phyloP scores from a whole-genome alignment of 2,329 filamentous ascomycete genomes.

The Aureobasidium vineae region DNA sequence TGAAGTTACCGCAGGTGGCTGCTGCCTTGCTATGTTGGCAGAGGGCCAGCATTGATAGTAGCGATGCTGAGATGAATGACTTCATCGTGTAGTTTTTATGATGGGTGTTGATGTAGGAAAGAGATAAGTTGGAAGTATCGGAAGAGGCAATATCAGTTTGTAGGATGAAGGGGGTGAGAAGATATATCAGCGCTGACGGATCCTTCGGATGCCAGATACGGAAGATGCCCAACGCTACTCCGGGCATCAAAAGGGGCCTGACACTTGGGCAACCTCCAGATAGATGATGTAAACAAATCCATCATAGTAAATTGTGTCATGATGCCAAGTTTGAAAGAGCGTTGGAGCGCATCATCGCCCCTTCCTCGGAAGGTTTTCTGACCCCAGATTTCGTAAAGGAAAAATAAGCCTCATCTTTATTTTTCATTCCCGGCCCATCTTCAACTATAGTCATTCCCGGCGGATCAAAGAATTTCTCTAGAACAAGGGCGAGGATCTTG shows the following conservation, averaged over 20 bases:
- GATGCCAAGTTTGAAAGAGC: background rate
- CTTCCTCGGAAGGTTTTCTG: background rate
- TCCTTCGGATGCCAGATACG: background rate
- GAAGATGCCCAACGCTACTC: background rate
- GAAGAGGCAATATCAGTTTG: background rate
- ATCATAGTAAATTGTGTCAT: constrained; percentile 1
- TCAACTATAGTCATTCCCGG: background rate
- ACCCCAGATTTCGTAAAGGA: constrained; percentile 1
- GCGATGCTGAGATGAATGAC: background rate
- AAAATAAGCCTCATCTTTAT: background rate
- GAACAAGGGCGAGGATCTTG: background rate
- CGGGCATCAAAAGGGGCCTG: background rate
- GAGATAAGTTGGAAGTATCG: background rate
- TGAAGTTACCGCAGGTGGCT: constrained; percentile 13
- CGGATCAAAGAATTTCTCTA: background rate
- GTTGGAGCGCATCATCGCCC: background rate
- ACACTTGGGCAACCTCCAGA: background rate
- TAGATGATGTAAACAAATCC: constrained; percentile 16
- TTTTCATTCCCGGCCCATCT: background rate
- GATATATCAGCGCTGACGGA: background rate
- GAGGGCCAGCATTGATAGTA: background rate
- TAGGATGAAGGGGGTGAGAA: too few species aligned
- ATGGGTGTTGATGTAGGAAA: too few species aligned
- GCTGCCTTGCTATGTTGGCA: background rate
- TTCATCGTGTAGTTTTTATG: background rate